These are phyloP conservation scores for Aureobasidium sp. DNA, from an alignment of 2,329 filamentous ascomycete genomes.

Conservation along the genomic window DNA sequence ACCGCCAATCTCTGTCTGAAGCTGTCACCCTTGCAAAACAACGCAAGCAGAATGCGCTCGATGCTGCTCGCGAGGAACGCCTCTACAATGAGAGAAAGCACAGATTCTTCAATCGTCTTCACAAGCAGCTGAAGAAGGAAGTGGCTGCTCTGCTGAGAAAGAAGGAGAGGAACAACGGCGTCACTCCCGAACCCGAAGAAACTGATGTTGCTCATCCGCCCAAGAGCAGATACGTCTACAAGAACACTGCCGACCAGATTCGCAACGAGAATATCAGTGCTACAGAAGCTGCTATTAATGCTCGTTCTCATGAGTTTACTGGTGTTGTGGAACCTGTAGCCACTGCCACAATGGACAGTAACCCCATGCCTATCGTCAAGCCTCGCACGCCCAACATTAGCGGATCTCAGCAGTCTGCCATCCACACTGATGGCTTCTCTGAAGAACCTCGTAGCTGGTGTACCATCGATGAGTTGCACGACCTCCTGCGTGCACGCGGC, in stretches of 20 bases:
- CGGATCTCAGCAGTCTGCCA: not conserved
- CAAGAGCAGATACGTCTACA: not conserved
- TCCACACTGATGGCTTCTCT: constrained; percentile 6
- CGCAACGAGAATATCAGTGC: not conserved
- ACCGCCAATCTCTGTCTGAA: constrained; percentile 6
- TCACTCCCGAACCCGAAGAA: not conserved
- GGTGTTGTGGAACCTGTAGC: constrained; percentile 3
- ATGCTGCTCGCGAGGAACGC: not conserved
- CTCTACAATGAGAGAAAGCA: constrained; percentile 6
- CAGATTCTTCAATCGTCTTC: not conserved
- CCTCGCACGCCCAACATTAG: not conserved
- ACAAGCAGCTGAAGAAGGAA: constrained; percentile 15
- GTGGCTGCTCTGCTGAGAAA: constrained; percentile 3
- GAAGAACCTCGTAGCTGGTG: constrained; percentile 17
- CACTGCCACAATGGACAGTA: not conserved
- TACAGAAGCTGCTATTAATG: not conserved
- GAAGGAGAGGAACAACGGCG: not conserved
- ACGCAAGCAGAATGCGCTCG: constrained; percentile 4
- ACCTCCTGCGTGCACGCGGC: constrained; percentile 16
- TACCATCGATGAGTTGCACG: constrained; percentile 16
- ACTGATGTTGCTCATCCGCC: not conserved
- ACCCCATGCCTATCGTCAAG: not conserved
- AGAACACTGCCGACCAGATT: constrained; percentile 9
- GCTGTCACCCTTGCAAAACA: not conserved
- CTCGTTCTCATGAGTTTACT: not conserved